phyloP scores from a whole-genome alignment of 1,284 basidiomycete genomes.

The Ganoderma lucidum region DNA sequence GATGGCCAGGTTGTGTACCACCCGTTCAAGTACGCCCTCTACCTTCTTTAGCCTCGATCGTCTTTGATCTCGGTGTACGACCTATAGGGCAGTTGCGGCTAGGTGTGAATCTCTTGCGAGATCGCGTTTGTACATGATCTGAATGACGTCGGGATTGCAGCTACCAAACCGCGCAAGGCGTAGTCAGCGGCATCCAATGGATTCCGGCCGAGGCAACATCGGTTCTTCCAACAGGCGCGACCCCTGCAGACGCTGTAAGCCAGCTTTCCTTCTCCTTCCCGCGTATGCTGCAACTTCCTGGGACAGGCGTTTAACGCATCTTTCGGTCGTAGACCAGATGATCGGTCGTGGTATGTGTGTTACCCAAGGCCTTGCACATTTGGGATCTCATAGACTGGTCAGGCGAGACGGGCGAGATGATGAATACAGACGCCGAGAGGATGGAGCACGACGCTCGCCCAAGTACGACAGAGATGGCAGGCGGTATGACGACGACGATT shows the following conservation, averaged over 20 bases:
- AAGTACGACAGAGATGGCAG: constrained; percentile 46
- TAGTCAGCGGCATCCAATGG: constrained; percentile 79
- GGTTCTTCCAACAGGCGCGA: constrained; percentile 63
- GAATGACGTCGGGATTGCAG: constrained; percentile 44
- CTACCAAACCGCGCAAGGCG: constrained; percentile 72
- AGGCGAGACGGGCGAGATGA: constrained; percentile 68
- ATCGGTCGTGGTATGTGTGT: constrained; percentile 22
- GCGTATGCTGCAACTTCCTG: constrained; percentile 55
- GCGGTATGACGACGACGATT: constrained; percentile 37
- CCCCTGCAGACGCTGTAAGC: constrained; percentile 63
- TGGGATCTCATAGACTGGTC: constrained; percentile 11
- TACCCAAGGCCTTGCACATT: background rate
- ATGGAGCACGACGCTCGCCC: constrained; percentile 29
- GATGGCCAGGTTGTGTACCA: constrained; percentile 72
- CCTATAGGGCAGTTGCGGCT: constrained; percentile 67
- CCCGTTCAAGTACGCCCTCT: constrained; percentile 66
- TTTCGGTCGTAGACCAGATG: constrained; percentile 53
- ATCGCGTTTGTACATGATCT: background rate
- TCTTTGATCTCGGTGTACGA: constrained; percentile 22
- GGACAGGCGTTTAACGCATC: constrained; percentile 43
- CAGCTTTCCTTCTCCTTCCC: background rate
- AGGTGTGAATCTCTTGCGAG: constrained; percentile 52
- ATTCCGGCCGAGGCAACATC: constrained; percentile 72
- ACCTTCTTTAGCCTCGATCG: constrained; percentile 14
- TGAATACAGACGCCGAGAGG: constrained; percentile 63